These are phyloP conservation scores for Logfia minima DNA, from an alignment of 129 eudicot species.

Conservation along the genomic window DNA sequence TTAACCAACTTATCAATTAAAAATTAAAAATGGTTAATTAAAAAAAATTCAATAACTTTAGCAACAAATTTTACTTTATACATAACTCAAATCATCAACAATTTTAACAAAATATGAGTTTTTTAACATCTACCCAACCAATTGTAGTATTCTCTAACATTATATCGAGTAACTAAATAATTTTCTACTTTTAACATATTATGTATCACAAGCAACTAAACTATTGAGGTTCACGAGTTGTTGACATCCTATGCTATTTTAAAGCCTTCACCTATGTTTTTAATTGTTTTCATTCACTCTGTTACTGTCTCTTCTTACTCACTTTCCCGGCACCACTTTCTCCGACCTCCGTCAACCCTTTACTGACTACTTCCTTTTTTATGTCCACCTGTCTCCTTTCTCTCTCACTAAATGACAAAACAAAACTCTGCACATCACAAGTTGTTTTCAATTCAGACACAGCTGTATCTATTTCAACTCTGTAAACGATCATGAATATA, in stretches of 20 bases:
- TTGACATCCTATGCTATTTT: slow-evolving; percentile 36
- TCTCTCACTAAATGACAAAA: slow-evolving; percentile 23
- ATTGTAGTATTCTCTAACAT: no score
- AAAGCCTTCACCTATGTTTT: slow-evolving; percentile 28
- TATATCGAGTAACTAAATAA: no score
- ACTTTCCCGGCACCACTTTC: slow-evolving; percentile 37
- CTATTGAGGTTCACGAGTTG: slow-evolving; percentile 25
- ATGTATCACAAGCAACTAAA: no score
- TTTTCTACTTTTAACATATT: no score
- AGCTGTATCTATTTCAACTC: slow-evolving; percentile 11
- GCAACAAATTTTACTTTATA: no score
- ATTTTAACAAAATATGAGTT: no score
- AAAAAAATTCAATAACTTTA: no score
- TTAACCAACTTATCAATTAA: no score
- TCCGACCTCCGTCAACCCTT: slow-evolving; percentile 18
- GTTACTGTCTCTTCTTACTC: neutral
- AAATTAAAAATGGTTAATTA: no score
- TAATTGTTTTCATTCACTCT: slow-evolving; percentile 9
- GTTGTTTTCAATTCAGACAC: slow-evolving; percentile 20
- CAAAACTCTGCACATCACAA: neutral
- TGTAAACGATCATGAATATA: slow-evolving; percentile 1
- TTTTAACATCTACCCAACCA: no score
- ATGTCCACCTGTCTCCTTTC: slow-evolving; percentile 26
- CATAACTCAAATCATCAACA: no score
- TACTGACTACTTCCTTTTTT: slow-evolving; percentile 18